phyloP scores from a whole-genome alignment of 106 monocot genomes.

The Dendrobium nobile region DNA sequence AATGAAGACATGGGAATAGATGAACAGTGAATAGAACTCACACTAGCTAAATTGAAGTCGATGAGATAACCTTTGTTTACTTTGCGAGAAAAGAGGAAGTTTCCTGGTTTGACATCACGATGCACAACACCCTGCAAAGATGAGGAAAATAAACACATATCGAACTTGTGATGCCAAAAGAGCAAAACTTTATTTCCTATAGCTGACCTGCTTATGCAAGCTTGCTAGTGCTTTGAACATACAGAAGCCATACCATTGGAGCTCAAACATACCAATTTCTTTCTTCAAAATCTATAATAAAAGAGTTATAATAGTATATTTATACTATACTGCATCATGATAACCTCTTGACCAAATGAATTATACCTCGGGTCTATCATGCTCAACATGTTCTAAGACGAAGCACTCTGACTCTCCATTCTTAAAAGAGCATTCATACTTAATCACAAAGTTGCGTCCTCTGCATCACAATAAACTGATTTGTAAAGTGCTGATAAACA shows the following conservation, averaged over 20 bases:
- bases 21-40: constrained; percentile 31
- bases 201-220: constrained; percentile 84
- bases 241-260: constrained; percentile 90
- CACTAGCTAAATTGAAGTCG: constrained; percentile 91
- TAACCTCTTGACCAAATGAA: not conserved
- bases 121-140: constrained; percentile 73
- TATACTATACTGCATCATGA: not conserved
- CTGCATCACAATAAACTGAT: constrained; percentile 30
- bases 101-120: constrained; percentile 93
- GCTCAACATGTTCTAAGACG: constrained; percentile 88
- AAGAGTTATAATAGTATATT: not conserved
- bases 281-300: constrained; percentile 56
- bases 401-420: constrained; percentile 66
- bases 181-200: not conserved
- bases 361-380: constrained; percentile 93
- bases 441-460: constrained; percentile 75
- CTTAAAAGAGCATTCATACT: constrained; percentile 78
- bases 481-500: not conserved
- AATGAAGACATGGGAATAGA: not conserved
- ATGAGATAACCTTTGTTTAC: constrained; percentile 90
- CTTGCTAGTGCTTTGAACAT: constrained; percentile 87
- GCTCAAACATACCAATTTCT: constrained; percentile 64
- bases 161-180: not conserved
- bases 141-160: not conserved
- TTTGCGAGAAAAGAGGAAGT: constrained; percentile 83